Base-by-base conservation (phyloP, 257 asterid species). In the Cruciata laevipes region DNA sequence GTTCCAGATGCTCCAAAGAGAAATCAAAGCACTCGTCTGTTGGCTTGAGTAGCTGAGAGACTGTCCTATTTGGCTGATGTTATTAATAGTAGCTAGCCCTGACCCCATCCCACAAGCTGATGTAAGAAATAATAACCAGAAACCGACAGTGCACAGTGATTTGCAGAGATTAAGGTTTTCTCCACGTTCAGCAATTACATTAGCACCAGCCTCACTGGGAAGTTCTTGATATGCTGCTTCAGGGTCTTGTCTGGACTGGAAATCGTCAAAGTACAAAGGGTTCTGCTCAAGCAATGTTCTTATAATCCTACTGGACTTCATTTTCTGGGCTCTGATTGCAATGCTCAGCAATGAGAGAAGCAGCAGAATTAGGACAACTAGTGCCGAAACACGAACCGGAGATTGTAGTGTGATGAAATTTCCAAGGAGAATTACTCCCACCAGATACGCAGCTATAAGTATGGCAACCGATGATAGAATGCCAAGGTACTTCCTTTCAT, bases 1-100 rank as follows among this genome's bases (percentile, higher is more conserved):
- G 80, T 89, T 91, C 96, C 95, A 89, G 37, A 91, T 91, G 82
- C 96, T 89, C 96, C 98, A 91, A 37, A 91, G 73, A 51, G 98
- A 91, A 69, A 86, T 89, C 73, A 91, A 73, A 60, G 96, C 85
- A 64, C 77, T 81, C 13, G 75, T 84, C 74, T 83, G 83, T 66
- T 83, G 53, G 59, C 81, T 65, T 0, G 94, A 76, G 83, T 90
- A 93, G 27, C 91, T 87, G 3, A 90, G 84, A 57, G 99, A 93
- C 51, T 81, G 89, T 40, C 97, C 99, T 23, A 93, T 84, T 71
- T 93, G 99, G 87, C 94, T 88, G 42, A 93, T 81, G 73, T 93
- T 93, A 84, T 93, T 88, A 55, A 93, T 83, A 17, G 95, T 88
- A 12, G 99, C 97, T 21, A 93, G 71, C 23, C 99, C 99, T 1